These are phyloP conservation scores for Aphanomyces stellatus DNA, from an alignment of 352 stramenopile genomes.

Conservation along the genomic window DNA sequence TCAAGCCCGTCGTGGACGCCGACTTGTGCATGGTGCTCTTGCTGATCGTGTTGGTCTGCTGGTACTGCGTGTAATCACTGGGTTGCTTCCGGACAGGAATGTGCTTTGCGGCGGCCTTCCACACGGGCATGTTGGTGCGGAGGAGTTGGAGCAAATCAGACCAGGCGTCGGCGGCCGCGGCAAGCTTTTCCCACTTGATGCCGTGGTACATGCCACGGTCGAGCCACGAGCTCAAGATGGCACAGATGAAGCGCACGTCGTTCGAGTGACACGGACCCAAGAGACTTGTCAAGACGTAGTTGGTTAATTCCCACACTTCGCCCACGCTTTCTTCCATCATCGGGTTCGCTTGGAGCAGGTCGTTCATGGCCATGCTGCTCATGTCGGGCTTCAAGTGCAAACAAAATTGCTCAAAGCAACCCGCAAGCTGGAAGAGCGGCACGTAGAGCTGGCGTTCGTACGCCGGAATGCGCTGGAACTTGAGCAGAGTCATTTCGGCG, in stretches of 20 bases:
- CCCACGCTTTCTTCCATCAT: conserved; percentile 90
- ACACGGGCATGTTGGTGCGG: conserved; percentile 47
- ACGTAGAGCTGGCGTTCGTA: conserved; percentile 98
- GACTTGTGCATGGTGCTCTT: conserved; percentile 68
- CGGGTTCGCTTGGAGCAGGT: conserved; percentile 60
- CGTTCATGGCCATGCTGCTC: conserved; percentile 57
- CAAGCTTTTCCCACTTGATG: conserved; percentile 63
- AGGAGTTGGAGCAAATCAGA: conserved; percentile 63
- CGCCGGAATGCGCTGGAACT: conserved; percentile 93
- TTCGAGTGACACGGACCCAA: conserved; percentile 91
- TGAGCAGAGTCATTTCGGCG: conserved; percentile 84
- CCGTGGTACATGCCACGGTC: conserved; percentile 65
- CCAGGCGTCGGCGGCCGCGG: conserved; percentile 49
- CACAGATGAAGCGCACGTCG: conserved; percentile 90
- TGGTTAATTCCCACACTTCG: conserved; percentile 96
- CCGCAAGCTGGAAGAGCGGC: conserved; percentile 96
- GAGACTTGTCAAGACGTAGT: conserved; percentile 91
- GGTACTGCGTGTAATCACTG: conserved; percentile 76
- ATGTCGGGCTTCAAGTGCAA: conserved; percentile 11
- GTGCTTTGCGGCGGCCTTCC: conserved; percentile 76
- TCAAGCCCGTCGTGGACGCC: conserved; percentile 78
- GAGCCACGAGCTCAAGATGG: conserved; percentile 70
- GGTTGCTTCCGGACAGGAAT: conserved; percentile 76
- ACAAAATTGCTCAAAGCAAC: conserved; percentile 90
- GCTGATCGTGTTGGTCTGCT: conserved; percentile 54